Evolutionary conservation across 2,329 filamentous ascomycete genomes (phyloP), one percentile per base, ranked within the genome.

Genomic region (Chrysosphaeria jannelii): DNA sequence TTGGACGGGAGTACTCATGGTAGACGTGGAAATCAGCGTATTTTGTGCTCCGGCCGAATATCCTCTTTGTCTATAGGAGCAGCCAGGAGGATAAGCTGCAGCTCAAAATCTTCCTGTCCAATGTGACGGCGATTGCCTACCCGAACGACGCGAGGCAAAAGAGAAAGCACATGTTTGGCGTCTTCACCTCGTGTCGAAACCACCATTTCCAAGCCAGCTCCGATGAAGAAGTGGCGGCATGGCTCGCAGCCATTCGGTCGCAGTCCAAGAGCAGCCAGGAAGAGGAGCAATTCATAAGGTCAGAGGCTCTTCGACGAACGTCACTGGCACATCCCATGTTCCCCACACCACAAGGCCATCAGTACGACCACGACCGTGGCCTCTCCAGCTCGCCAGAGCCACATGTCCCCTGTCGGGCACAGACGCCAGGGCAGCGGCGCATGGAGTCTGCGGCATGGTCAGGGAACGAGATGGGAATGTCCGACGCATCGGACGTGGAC

Each of bases 1-100:
- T n/a, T n/a, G n/a, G n/a, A n/a, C n/a, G n/a, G n/a, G n/a, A n/a
- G n/a, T n/a, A n/a, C n/a, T 29, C 25, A 14, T 8, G 3, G 6
- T 27, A 90, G 64, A 66, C 71, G 30, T 97, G 85, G 85, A 89
- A 89, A 47, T 53, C 68, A 5, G 64, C 79, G 30, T 85, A 72
- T 45, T 53, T 93, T 20, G 85, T 97, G 19, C 58, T 97, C 21
- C 69, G 85, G 30, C 79, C 81, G 1, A 88, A 85, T 35, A 60
- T 74, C 11, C 57, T 97, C 16, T 91, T 74, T 24, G 67, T 91
- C 30, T 97, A 97, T 56, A 88, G 81, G 44, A 71, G 81, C 39
- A 63, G 74, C 35, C 72, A 79, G 35, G 79, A 91, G 46, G 72
- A 70, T 35, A 79, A 79, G 41, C 58, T 97, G 20, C 70, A 75